Conservation (phyloP, 2,329 filamentous ascomycete species). For the Chaetomium olivaceum region DNA sequence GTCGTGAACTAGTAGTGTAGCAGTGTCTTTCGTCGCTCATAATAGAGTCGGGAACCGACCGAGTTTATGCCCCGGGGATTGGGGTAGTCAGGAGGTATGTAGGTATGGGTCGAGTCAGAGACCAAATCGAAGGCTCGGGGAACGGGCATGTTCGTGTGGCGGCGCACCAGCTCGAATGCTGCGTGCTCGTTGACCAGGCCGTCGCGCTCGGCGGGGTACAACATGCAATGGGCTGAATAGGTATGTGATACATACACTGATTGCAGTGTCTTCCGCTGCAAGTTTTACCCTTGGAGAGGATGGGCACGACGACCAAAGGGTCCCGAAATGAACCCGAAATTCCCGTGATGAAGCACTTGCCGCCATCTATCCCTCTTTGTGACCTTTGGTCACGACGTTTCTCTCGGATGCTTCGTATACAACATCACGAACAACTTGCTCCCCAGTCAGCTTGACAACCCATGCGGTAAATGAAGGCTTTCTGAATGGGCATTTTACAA, state of each 20-base stretch:
- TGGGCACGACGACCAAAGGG: background rate
- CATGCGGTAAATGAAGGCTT: background rate
- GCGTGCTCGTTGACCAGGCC: too few species aligned
- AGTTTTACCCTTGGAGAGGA: background rate
- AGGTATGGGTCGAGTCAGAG: too few species aligned
- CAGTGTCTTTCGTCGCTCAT: too few species aligned
- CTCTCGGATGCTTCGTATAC: background rate
- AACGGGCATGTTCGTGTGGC: too few species aligned
- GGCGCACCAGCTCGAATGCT: too few species aligned
- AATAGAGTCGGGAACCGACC: too few species aligned
- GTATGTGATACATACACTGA: background rate
- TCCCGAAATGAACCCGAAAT: background rate
- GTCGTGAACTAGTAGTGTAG: too few species aligned
- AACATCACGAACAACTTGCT: background rate
- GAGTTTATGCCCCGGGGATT: too few species aligned
- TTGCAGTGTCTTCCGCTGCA: background rate
- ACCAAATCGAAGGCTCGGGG: too few species aligned
- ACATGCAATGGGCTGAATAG: too few species aligned
- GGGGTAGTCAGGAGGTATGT: too few species aligned
- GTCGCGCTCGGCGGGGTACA: too few species aligned
- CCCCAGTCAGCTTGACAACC: background rate
- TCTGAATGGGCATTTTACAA: background rate
- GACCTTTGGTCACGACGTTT: background rate
- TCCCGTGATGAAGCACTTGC: constrained; percentile 6
- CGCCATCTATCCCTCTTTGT: background rate